These are phyloP conservation scores for Glonium stellatum DNA, from an alignment of 495 filamentous ascomycete genomes.

Conservation along the genomic window DNA sequence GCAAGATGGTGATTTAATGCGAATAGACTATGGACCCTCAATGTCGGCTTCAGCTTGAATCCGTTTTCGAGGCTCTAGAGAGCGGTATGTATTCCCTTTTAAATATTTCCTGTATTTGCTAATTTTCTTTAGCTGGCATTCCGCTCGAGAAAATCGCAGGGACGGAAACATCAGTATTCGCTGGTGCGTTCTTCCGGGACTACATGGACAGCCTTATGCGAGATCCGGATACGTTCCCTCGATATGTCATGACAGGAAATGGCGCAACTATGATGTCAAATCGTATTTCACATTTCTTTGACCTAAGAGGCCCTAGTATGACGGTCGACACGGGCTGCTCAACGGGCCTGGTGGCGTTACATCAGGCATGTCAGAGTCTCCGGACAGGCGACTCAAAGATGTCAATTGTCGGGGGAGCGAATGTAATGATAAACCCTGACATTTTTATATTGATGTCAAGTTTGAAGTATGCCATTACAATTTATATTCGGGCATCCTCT, in stretches of 20 bases:
- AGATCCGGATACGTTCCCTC: neutral
- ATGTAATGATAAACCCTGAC: slow-evolving; percentile 1
- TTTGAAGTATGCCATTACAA: too few species aligned
- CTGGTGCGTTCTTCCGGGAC: slow-evolving; percentile 1
- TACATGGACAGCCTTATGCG: neutral
- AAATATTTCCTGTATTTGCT: neutral
- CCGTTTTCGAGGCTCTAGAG: slow-evolving; percentile 11
- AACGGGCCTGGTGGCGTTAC: slow-evolving; percentile 11
- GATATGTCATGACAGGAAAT: slow-evolving; percentile 1
- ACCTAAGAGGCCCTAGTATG: slow-evolving; percentile 14
- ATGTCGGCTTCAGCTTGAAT: slow-evolving; percentile 6
- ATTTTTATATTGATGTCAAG: neutral
- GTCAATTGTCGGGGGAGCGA: slow-evolving; percentile 9
- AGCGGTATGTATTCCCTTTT: neutral
- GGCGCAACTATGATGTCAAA: slow-evolving; percentile 2
- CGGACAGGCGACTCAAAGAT: slow-evolving; percentile 7
- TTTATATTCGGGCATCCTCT: too few species aligned
- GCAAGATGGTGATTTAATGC: too few species aligned
- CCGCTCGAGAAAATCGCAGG: slow-evolving; percentile 8
- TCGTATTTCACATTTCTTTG: slow-evolving; percentile 16
- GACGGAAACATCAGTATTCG: slow-evolving; percentile 1
- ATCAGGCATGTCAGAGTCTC: slow-evolving; percentile 11
- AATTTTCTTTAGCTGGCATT: slow-evolving; percentile 13
- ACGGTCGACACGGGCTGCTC: slow-evolving; percentile 19
- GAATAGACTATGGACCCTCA: slow-evolving; percentile 10